Evolutionary conservation across 179 eudicot genomes (phyloP).

Genomic region (Gypsophila paniculata): DNA sequence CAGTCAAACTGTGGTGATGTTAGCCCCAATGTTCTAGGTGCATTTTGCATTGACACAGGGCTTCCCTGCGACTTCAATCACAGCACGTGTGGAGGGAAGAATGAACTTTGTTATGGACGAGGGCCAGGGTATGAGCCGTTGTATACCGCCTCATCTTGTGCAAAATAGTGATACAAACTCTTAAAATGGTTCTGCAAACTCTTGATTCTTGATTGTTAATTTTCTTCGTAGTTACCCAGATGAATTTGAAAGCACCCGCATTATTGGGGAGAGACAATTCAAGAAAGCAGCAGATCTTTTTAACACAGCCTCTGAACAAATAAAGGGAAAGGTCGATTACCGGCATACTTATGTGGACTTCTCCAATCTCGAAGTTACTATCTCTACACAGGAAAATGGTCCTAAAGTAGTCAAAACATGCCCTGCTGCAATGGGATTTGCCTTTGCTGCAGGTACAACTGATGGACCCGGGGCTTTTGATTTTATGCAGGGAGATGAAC

Average conservation of each 20-base stretch:
- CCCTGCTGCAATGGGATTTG: conserved; percentile 99
- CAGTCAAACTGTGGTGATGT: conserved; percentile 96
- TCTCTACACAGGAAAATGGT: conserved; percentile 54
- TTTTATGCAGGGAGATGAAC: conserved; percentile 88
- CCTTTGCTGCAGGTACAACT: conserved; percentile 97
- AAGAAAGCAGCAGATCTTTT: conserved; percentile 80
- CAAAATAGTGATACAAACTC: conserved; percentile 10
- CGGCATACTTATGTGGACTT: conserved; percentile 77
- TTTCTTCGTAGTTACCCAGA: conserved; percentile 70
- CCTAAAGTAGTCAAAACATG: conserved; percentile 66
- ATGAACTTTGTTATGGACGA: conserved; percentile 88
- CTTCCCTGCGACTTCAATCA: conserved; percentile 89
- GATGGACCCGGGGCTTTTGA: conserved; percentile 99
- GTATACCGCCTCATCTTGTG: background rate
- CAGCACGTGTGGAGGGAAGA: conserved; percentile 95
- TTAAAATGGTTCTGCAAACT: conserved; percentile 7
- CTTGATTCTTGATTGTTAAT: conserved; percentile 6
- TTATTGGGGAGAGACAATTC: conserved; percentile 86
- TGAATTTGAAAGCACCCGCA: conserved; percentile 95
- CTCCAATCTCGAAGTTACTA: conserved; percentile 69
- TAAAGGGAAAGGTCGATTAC: conserved; percentile 68
- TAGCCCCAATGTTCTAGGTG: conserved; percentile 90
- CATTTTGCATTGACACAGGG: conserved; percentile 90
- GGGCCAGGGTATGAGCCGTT: conserved; percentile 73
- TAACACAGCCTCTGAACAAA: conserved; percentile 64